phyloP scores from a whole-genome alignment of 179 eudicot species.

The Corrigiola litoralis region DNA sequence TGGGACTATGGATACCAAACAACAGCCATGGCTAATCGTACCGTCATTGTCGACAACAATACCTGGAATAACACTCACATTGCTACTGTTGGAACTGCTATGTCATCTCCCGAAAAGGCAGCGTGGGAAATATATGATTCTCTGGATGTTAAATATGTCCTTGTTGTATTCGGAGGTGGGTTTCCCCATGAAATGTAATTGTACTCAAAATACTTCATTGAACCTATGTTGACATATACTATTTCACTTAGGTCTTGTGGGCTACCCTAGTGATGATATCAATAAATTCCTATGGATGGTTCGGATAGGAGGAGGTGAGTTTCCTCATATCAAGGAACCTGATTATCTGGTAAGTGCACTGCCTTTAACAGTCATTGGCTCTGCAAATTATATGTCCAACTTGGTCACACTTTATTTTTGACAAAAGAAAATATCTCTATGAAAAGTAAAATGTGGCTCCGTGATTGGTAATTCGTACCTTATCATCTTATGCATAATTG shows the following conservation, averaged over 20 bases:
- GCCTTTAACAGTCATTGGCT: constrained; percentile 15
- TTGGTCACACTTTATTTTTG: not conserved
- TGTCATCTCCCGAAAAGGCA: constrained; percentile 99
- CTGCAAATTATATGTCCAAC: not conserved
- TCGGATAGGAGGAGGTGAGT: constrained; percentile 96
- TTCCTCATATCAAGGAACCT: constrained; percentile 97
- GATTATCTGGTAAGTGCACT: constrained; percentile 69
- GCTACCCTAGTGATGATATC: constrained; percentile 96
- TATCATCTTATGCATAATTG: not conserved
- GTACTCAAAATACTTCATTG: constrained; percentile 3
- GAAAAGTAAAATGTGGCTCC: too few relatives aligned
- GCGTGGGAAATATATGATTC: constrained; percentile 94
- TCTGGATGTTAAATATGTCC: constrained; percentile 93
- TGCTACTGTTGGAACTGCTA: constrained; percentile 98
- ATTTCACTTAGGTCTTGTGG: constrained; percentile 68
- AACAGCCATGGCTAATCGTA: constrained; percentile 98
- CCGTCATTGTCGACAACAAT: constrained; percentile 97
- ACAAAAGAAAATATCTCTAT: too few relatives aligned
- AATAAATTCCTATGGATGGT: constrained; percentile 99
- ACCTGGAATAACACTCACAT: constrained; percentile 99
- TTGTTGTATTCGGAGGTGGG: constrained; percentile 95
- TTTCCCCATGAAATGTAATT: constrained; percentile 21
- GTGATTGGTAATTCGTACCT: not conserved
- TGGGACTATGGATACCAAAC: constrained; percentile 99
- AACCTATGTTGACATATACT: constrained; percentile 21